Conservation (phyloP, 2,329 filamentous ascomycete genomes). For the Dothideomycetidae sp. region DNA sequence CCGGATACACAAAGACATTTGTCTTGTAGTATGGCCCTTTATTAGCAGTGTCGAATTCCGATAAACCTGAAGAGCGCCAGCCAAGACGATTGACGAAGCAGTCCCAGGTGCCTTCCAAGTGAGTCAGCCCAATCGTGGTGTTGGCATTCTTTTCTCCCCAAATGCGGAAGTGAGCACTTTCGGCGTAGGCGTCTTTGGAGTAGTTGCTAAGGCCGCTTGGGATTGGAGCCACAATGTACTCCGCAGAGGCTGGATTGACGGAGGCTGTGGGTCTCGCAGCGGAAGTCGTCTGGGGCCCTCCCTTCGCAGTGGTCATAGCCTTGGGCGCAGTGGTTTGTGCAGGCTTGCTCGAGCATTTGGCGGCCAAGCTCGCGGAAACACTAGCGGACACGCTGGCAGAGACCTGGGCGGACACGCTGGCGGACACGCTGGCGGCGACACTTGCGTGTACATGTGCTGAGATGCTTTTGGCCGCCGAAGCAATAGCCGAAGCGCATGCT, state of each 20-base stretch:
- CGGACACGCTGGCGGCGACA: background rate
- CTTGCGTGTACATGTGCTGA: no score
- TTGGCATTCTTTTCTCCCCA: constrained; percentile 21
- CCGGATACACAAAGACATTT: constrained; percentile 32
- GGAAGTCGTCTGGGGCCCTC: no score
- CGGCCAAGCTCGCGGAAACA: background rate
- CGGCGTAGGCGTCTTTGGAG: background rate
- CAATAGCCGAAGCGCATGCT: no score
- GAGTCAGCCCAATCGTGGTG: constrained; percentile 24
- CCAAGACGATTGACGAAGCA: constrained; percentile 16
- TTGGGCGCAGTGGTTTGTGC: background rate
- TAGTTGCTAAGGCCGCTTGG: background rate
- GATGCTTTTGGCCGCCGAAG: no score
- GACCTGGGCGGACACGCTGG: background rate
- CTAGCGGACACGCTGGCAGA: background rate
- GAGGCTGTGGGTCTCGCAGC: background rate
- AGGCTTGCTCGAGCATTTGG: background rate
- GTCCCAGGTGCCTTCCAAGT: constrained; percentile 33
- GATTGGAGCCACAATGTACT: background rate
- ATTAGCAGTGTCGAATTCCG: constrained; percentile 17
- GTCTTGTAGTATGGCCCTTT: constrained; percentile 33
- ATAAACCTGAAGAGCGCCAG: constrained; percentile 17
- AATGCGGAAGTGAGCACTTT: constrained; percentile 27
- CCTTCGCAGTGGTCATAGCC: background rate
- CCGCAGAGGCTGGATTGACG: background rate